phyloP scores from a whole-genome alignment of 805 yeast species.

The Hemisphaericaspora nanyangensis region DNA sequence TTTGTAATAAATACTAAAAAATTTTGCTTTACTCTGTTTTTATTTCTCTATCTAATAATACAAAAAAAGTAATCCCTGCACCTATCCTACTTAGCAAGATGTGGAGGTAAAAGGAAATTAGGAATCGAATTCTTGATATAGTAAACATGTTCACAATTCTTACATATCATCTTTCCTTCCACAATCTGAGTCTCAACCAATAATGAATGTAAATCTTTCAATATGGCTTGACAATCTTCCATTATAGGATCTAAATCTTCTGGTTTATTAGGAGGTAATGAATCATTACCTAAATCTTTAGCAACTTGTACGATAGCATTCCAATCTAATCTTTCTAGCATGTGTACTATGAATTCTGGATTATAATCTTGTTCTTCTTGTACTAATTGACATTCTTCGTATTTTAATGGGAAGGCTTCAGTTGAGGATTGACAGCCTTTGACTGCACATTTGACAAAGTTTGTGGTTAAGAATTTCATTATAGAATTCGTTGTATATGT shows the following conservation, averaged over 20 bases:
- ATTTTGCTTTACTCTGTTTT: too few relatives aligned
- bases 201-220: constrained; percentile 73
- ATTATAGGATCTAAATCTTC: constrained; percentile 48
- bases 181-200: constrained; percentile 80
- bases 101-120: constrained; percentile 91
- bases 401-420: constrained; percentile 78
- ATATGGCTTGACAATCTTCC: constrained; percentile 49
- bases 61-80: background rate
- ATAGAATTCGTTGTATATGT: background rate
- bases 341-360: constrained; percentile 71
- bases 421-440: constrained; percentile 71
- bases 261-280: constrained; percentile 62
- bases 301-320: constrained; percentile 76
- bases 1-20: too few relatives aligned
- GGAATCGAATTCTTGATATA: constrained; percentile 92
- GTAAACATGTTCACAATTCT: constrained; percentile 81
- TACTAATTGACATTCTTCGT: constrained; percentile 61
- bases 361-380: constrained; percentile 80
- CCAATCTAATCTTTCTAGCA: constrained; percentile 87
- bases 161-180: constrained; percentile 88
- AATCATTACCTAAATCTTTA: constrained; percentile 56
- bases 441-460: constrained; percentile 92
- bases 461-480: constrained; percentile 95
- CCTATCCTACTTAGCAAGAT: constrained; percentile 36
- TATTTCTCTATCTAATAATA: background rate